Evolutionary conservation across 768 basidiomycete genomes (phyloP), one percentile per base, ranked within the genome.

Genomic region (Boletus reticuloceps): DNA sequence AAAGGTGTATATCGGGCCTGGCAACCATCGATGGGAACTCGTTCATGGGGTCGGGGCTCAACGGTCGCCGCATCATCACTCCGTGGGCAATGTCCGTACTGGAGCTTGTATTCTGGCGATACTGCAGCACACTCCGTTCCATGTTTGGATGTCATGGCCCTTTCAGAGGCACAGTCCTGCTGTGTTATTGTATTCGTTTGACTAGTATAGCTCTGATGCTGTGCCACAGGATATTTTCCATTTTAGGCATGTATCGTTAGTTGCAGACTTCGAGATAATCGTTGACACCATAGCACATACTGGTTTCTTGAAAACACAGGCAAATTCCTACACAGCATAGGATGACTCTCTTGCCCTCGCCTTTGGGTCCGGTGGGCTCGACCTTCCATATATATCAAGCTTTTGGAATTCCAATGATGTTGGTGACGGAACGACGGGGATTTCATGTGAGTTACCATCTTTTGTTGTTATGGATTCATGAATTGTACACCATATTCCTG

Each of bases 111-210:
- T 46, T 49, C 31, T 47, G 53, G 60, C 60, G 63, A 58, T 44
- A 45, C n/a, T 32, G 39, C 34, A 40, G 12, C 25, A 37, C 47
- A 6, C 41, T 29, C 36, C 37, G 19, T 19, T 36, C 20, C 41
- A 42, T 34, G 34, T 49, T 36, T 43, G 39, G 50, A 20, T 36
- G 7, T 37, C 39, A 16, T 32, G 36, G 20, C 16, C 10, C n/a
- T 32, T 43, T 32, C n/a, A 31, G 39, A 51, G 54, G 51, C 54
- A 36, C 63, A 49, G 63, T 49, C 27, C 31, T 60, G 49, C 58
- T 65, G 58, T 64, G 57, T 51, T 16, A 11, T 49, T 36, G 3
- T 36, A 12, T 14, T 36, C 14, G 34, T 36, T 36, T 13, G 34
- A 34, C 34, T n/a, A n/a, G n/a, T n/a, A n/a, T n/a, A n/a, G n/a